Conservation (phyloP, 108 stramenopile species). For the Skeletonema tropicum region DNA sequence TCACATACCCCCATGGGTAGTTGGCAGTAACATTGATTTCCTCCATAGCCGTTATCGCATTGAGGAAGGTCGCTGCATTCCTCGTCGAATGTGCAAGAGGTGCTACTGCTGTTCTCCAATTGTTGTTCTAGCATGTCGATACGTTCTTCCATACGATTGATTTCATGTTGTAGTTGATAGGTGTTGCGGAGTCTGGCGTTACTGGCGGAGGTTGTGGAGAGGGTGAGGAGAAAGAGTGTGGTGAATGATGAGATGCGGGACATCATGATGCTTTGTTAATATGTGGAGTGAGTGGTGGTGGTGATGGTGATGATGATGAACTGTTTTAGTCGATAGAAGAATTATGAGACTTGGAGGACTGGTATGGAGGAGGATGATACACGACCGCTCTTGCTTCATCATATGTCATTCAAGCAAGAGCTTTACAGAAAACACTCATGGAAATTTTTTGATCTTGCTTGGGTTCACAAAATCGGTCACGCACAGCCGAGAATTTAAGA, state of each 20-base stretch:
- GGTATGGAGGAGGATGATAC: no score
- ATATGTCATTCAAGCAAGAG: no score
- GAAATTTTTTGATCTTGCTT: no score
- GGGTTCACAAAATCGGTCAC: no score
- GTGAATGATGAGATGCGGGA: not conserved
- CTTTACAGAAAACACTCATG: no score
- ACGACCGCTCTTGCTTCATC: no score
- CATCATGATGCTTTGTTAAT: not conserved
- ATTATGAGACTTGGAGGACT: no score
- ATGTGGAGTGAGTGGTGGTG: no score
- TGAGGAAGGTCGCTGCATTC: not conserved
- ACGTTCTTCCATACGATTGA: not conserved
- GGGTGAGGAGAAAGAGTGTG: not conserved
- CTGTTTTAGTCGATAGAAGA: no score
- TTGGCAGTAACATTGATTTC: constrained; percentile 1
- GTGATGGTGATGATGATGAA: no score
- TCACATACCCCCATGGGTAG: not conserved
- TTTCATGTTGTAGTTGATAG: not conserved
- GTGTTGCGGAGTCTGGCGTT: not conserved
- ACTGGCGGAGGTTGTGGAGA: not conserved
- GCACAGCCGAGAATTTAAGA: no score
- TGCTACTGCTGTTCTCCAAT: not conserved
- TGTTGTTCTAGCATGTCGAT: not conserved
- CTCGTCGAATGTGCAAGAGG: not conserved
- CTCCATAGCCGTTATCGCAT: not conserved